These are phyloP conservation scores for Nakazawaea ambrosiae DNA, from an alignment of 805 yeast genomes.

Conservation along the genomic window DNA sequence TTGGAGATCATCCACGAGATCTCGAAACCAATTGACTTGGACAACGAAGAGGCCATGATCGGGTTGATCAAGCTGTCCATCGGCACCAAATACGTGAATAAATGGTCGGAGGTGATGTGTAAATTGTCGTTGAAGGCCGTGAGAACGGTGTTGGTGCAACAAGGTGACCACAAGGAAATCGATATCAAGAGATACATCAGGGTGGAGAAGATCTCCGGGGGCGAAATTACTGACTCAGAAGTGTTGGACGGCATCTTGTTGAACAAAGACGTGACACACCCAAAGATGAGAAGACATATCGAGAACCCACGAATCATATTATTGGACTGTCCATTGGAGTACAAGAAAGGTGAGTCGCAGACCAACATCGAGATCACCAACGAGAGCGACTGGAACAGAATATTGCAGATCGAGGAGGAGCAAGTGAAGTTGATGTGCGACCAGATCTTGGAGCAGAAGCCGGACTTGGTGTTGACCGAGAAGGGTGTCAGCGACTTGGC, in stretches of 20 bases:
- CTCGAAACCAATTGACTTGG: constrained; percentile 75
- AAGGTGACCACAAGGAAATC: constrained; percentile 64
- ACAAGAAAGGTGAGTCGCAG: constrained; percentile 98
- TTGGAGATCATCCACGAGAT: constrained; percentile 79
- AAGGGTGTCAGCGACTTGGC: constrained; percentile 98
- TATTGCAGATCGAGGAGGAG: constrained; percentile 95
- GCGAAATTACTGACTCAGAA: constrained; percentile 83
- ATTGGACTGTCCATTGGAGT: constrained; percentile 94
- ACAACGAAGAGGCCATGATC: constrained; percentile 81
- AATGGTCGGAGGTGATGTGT: constrained; percentile 93
- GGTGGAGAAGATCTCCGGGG: constrained; percentile 96
- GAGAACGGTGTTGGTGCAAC: constrained; percentile 65
- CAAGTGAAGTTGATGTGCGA: constrained; percentile 88
- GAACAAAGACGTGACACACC: constrained; percentile 98
- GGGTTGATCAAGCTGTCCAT: constrained; percentile 83
- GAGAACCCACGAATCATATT: constrained; percentile 85
- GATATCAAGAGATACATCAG: constrained; percentile 91
- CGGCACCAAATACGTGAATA: constrained; percentile 89
- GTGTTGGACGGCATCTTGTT: constrained; percentile 89
- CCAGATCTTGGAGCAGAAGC: constrained; percentile 74
- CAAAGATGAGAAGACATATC: constrained; percentile 88
- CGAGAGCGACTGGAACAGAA: constrained; percentile 94
- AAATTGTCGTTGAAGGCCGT: constrained; percentile 82
- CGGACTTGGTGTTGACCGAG: constrained; percentile 93
- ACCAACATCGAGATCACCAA: constrained; percentile 95